Percentiles rank a stretch among this genome's conserved stretches.
Conservation (phyloP, 495 filamentous ascomycete genomes). For the Aspergillus coremiiformis region DNA sequence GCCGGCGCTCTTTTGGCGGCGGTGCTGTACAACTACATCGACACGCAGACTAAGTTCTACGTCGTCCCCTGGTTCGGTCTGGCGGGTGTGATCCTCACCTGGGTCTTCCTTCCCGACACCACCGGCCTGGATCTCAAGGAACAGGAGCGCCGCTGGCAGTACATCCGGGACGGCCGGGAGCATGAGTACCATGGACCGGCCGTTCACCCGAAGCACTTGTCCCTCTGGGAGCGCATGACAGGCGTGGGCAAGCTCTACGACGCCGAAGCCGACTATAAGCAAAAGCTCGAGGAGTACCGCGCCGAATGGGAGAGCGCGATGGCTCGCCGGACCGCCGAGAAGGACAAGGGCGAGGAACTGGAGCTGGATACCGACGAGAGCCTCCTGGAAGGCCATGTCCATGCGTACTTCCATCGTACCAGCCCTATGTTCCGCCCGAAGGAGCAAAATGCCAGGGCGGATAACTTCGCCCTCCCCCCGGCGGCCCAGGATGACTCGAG, state of each 20-base stretch:
- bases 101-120: constrained; percentile 80
- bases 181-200: constrained; percentile 83
- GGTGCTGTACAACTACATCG: constrained; percentile 85
- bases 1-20: constrained; percentile 74
- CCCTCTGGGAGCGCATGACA: constrained; percentile 65
- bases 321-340: constrained; percentile 41
- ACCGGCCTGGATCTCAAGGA: constrained; percentile 91
- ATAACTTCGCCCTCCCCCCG: constrained; percentile 36
- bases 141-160: constrained; percentile 82
- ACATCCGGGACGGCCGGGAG: constrained; percentile 64
- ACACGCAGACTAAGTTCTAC: constrained; percentile 67
- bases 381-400: constrained; percentile 39
- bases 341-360: constrained; percentile 27
- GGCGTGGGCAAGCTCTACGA: constrained; percentile 71
- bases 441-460: constrained; percentile 34
- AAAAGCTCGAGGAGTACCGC: constrained; percentile 74
- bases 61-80: constrained; percentile 91
- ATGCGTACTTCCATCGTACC: constrained; percentile 44
- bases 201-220: constrained; percentile 78
- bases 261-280: constrained; percentile 65
- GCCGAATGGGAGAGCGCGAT: constrained; percentile 55
- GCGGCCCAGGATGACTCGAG: constrained; percentile 28
- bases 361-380: constrained; percentile 34
- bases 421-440: constrained; percentile 44
- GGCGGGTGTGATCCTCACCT: constrained; percentile 67